These are phyloP conservation scores for Eimeria mitis DNA, from an alignment of 169 alveolate genomes.

Conservation along the genomic window DNA sequence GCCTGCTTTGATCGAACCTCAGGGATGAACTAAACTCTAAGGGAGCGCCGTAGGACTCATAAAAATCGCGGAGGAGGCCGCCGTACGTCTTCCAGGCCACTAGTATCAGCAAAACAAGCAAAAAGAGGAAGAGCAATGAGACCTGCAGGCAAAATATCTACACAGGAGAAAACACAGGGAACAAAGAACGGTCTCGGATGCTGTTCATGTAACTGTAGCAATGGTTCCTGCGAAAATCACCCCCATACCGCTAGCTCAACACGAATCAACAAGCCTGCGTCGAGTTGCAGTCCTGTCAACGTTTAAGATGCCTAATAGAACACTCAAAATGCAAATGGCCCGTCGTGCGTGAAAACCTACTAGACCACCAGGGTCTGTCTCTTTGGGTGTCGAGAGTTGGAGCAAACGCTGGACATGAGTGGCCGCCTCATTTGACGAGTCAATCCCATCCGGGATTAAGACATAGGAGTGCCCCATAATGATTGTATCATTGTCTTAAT, in stretches of 20 bases:
- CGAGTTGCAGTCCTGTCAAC: background rate
- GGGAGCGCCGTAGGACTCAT: conserved; percentile 64
- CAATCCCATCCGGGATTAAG: conserved; percentile 78
- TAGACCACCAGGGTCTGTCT: conserved; percentile 70
- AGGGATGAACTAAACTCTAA: conserved; percentile 24
- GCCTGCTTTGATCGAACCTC: background rate
- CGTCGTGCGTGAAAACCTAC: background rate
- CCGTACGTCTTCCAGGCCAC: conserved; percentile 69
- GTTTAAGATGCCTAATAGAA: background rate
- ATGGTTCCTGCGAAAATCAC: background rate
- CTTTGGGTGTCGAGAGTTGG: conserved; percentile 65
- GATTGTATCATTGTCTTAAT: conserved; percentile 9
- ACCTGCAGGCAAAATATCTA: conserved; percentile 73
- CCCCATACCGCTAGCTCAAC: background rate
- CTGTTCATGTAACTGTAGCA: background rate
- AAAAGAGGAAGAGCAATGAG: conserved; percentile 19
- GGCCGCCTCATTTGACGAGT: conserved; percentile 62
- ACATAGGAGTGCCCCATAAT: conserved; percentile 68
- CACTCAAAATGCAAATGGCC: background rate
- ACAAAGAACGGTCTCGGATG: background rate
- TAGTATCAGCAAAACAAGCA: conserved; percentile 56
- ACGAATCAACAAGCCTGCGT: background rate
- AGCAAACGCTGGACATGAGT: conserved; percentile 73
- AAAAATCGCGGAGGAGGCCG: conserved; percentile 56
- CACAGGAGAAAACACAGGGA: conserved; percentile 32